Conservation (phyloP, 2,329 filamentous ascomycete species). For the Trichoderma sp. region DNA sequence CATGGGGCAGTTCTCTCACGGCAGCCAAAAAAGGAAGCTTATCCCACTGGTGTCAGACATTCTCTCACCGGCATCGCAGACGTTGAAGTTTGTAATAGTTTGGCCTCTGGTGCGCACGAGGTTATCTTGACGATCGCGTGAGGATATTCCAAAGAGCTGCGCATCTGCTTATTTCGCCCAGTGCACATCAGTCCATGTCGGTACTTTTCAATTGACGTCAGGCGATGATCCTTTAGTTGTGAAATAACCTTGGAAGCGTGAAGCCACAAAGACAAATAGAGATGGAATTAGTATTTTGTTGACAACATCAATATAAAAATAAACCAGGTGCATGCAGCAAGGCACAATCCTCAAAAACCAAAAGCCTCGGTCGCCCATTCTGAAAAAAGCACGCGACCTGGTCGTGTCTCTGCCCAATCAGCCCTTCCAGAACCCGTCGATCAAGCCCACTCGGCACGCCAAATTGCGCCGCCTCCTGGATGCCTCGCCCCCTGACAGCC, state of each 20-base stretch:
- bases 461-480: neutral
- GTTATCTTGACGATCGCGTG: too few relatives aligned
- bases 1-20: neutral
- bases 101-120: too few relatives aligned
- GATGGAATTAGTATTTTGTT: too few relatives aligned
- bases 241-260: neutral
- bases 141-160: too few relatives aligned
- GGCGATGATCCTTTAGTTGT: neutral
- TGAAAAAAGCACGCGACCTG: neutral
- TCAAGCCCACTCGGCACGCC: neutral
- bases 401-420: neutral
- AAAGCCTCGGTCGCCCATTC: neutral
- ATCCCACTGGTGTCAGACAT: too few relatives aligned
- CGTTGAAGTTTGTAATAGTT: too few relatives aligned
- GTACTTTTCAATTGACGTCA: neutral
- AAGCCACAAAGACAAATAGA: neutral
- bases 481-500: slow-evolving; percentile 1
- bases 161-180: too few relatives aligned
- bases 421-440: neutral
- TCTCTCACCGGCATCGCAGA: too few relatives aligned
- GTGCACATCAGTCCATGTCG: too few relatives aligned
- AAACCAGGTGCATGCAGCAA: neutral
- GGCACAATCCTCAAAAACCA: neutral
- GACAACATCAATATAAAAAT: neutral
- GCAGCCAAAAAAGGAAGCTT: neutral